Evolutionary conservation across 306 rosid genomes (phyloP), one percentile per base, ranked within the genome.

Genomic region (Inga oerstediana): DNA sequence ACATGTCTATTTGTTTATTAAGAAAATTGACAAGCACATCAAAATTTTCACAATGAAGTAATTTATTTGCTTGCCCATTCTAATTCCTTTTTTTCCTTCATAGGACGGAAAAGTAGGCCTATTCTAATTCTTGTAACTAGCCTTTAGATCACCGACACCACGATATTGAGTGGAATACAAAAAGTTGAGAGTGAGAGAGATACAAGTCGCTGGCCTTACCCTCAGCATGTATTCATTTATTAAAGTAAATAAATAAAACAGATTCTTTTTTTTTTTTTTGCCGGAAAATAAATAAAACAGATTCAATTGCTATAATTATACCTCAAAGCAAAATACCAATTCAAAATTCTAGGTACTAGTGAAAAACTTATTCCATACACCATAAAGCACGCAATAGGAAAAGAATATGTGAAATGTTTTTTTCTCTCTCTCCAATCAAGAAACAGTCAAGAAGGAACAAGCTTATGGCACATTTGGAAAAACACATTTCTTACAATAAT

Each of bases 381-480:
- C 76, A 56, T 46, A 75, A 79, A 80, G 87, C 76, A 78, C 65
- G 75, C 39, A 54, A 54, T 79, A 80, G 67, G 85, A 76, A 71
- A 79, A 82, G 77, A 91, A 80, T 41, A 88, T 80, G 74, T 83
- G 78, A 37, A 59, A 72, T 72, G 79, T 86, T 81, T 85, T 76
- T 83, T 82, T 76, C 65, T 19, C 86, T 80, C 83, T 84, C 84
- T 70, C 82, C 85, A 88, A 82, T 75, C 86, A 86, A 80, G 83
- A 86, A 86, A 73, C 93, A 85, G 61, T 70, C 83, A 49, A 67
- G 48, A 74, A 39, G 83, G 81, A 80, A 82, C 76, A 90, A 82
- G 81, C 86, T 75, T 70, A 59, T 85, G 83, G 59, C 61, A 73
- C 81, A 79, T 79, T 71, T 54, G 24, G 77, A 76, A 22, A 76